Evolutionary conservation across 352 stramenopile species (phyloP).

Genomic region (Globisporangium camurandrum): DNA sequence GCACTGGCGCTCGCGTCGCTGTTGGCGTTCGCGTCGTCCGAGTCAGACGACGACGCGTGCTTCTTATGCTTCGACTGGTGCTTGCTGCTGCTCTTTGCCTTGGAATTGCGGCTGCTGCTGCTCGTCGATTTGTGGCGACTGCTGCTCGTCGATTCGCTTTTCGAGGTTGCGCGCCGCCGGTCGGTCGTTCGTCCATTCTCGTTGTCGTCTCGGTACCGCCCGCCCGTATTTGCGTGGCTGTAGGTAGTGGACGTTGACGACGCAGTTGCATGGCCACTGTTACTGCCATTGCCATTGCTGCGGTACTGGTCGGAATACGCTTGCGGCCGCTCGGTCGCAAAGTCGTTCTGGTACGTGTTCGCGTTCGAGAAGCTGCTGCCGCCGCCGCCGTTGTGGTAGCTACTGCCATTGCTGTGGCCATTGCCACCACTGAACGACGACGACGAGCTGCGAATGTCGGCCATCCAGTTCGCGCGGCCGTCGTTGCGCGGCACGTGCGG

Average conservation of each 20-base stretch:
- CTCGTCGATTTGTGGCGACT: slow-evolving; percentile 36
- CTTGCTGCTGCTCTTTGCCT: not conserved
- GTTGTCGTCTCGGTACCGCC: slow-evolving; percentile 14
- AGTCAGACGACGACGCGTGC: slow-evolving; percentile 16
- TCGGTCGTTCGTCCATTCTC: no score
- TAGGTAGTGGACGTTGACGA: slow-evolving; percentile 1
- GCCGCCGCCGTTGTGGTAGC: slow-evolving; percentile 10
- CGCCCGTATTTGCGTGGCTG: no score
- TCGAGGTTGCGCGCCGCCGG: slow-evolving; percentile 33
- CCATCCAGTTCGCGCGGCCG: slow-evolving; percentile 71
- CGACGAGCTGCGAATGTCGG: slow-evolving; percentile 49
- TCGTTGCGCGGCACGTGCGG: slow-evolving; percentile 51
- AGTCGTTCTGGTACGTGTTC: slow-evolving; percentile 63
- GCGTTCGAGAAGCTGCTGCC: slow-evolving; percentile 3
- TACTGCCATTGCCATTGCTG: slow-evolving; percentile 4
- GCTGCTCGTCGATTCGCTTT: slow-evolving; percentile 23
- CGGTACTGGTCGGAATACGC: slow-evolving; percentile 32
- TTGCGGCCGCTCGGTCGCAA: slow-evolving; percentile 51
- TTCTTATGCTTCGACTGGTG: slow-evolving; percentile 6
- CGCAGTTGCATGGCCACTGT: not conserved
- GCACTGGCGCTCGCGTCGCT: slow-evolving; percentile 11
- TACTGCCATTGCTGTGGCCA: slow-evolving; percentile 15
- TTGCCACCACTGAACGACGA: slow-evolving; percentile 23
- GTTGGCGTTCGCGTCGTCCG: slow-evolving; percentile 12
- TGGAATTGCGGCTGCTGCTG: no score